These are phyloP conservation scores for Haematococcus sp. DNA, from an alignment of 139 green algal species.

Conservation along the genomic window DNA sequence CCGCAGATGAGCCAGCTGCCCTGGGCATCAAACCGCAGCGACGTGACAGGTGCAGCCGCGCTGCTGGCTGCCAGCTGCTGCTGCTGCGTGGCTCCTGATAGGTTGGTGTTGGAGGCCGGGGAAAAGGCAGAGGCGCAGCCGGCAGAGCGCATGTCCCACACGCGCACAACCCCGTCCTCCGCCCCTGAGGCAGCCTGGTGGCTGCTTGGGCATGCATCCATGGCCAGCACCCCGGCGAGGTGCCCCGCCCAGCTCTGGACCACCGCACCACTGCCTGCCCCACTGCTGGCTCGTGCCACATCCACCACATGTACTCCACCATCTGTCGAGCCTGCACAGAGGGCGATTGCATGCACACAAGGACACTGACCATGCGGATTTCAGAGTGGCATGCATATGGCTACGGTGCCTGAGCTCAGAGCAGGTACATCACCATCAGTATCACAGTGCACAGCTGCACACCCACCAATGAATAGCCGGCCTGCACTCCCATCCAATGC, in stretches of 20 bases:
- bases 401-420: no score
- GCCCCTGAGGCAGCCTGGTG: neutral
- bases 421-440: no score
- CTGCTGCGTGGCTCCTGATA: no score
- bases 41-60: neutral
- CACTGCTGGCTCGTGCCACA: neutral
- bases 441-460: no score
- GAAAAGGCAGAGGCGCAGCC: neutral
- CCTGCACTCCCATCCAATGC: neutral
- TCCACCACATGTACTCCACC: neutral
- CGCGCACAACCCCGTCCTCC: slow-evolving; percentile 1
- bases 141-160: neutral
- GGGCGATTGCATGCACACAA: no score
- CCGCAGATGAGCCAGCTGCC: neutral
- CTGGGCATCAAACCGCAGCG: neutral
- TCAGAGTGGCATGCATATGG: no score
- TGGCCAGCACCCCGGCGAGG: neutral
- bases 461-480: neutral
- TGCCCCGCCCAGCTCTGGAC: slow-evolving; percentile 1
- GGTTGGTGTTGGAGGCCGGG: no score
- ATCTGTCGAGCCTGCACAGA: neutral
- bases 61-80: neutral
- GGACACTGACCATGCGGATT: no score
- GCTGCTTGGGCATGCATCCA: neutral
- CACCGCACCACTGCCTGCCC: neutral